Base-by-base conservation (phyloP, 2,329 filamentous ascomycete genomes). In the Exophiala xenobiotica region DNA sequence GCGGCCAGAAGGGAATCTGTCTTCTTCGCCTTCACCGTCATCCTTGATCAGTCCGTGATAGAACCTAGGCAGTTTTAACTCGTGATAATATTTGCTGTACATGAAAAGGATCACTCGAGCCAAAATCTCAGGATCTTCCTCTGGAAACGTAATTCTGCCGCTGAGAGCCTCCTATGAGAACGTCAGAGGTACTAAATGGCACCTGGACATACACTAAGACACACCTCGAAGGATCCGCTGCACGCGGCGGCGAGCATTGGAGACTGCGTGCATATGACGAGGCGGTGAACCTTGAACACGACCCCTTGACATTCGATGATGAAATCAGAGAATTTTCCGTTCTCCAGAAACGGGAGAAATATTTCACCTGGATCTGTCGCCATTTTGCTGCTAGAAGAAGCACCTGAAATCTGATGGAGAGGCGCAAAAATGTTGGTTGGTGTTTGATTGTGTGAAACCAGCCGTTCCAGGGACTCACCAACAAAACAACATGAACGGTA, bases 171-270 rank as follows among this genome's bases (percentile, higher is more conserved):
- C 35, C 44, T 43, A 26, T 7, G 9, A 31, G n/a, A 27, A 18
- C 23, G 14, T 14, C 18, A 29, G 41, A 29, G 9, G 22, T 6
- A 14, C 14, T 23, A 3, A 27, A 23, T 27, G 18, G 12, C 7
- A 11, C 3, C 8, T 5, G 8, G 23, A 44, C 7, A 27, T n/a
- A n/a, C n/a, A n/a, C n/a, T n/a, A 14, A 22, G 41, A 7, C 22
- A 39, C 65, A 57, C 65, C 64, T 57, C 58, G 62, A 56, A 67
- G 45, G 24, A 54, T 50, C 55, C 50, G 44, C 58, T 55, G 33
- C 61, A 45, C 12, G 57, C 59, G 12, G 56, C 48, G 6, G 45
- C 44, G 7, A 65, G 47, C 18, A 64, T 57, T 0, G 56, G 26
- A 5, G 63, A 65, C 20, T 61, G 48, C 1, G 52, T 6, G 45